Base-by-base conservation (phyloP, 768 basidiomycete genomes). In the Kwoniella newhampshirensis region DNA sequence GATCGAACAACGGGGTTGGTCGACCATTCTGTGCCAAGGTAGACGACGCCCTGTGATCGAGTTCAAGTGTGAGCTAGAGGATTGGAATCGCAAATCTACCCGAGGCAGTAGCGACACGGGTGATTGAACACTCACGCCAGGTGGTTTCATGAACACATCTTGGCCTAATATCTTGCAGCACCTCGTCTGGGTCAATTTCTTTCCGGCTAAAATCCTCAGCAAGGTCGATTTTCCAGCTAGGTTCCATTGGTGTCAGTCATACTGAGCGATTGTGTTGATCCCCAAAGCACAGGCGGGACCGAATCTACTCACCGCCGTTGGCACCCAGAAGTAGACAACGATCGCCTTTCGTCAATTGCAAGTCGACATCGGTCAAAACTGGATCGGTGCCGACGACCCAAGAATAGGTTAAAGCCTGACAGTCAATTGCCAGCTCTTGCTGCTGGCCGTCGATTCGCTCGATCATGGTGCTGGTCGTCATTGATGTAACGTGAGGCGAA, bases 21-120 rank as follows among this genome's bases (percentile, higher is more conserved):
- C 0, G 92, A 92, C 91, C 94, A 97, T 78, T 98, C 93, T 1
- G 93, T 98, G 20, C 93, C 93, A 11, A 96, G 82, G 74, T 88
- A 90, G 18, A 89, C 86, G 30, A 94, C 83, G 6, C 88, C 89
- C 17, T 81, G 7, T 12, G 58, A 50, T 39, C 8, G n/a, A n/a
- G n/a, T n/a, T n/a, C n/a, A n/a, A n/a, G n/a, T n/a, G n/a, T n/a
- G n/a, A n/a, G n/a, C n/a, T n/a, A n/a, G n/a, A n/a, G n/a, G 8
- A 66, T 63, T 44, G 42, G 46, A 27, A 26, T n/a, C n/a, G n/a
- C n/a, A n/a, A n/a, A n/a, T n/a, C n/a, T n/a, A n/a, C n/a, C n/a
- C n/a, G n/a, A n/a, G n/a, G n/a, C n/a, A 53, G 39, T 27, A n/a
- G 18, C 43, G 21, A 30, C 45, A 43, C 42, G 43, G 21, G 25